Base-by-base conservation (phyloP, 2,329 filamentous ascomycete genomes). In the Fusarium nisikadoi region DNA sequence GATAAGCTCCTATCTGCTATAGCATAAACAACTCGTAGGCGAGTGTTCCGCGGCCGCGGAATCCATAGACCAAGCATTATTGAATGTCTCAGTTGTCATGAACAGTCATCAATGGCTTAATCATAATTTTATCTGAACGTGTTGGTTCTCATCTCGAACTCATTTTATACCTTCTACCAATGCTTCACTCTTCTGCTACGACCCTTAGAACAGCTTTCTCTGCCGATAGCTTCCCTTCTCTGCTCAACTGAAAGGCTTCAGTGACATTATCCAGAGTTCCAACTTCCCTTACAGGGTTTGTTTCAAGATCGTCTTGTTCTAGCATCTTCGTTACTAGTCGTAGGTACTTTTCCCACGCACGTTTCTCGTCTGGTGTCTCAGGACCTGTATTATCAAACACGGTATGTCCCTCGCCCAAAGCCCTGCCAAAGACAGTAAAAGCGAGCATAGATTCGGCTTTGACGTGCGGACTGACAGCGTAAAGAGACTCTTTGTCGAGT, bases 351-450 rank as follows among this genome's bases (percentile, higher is more conserved):
- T 62, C 46, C 64, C 63, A 67, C 2, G 36, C 16, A 0, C 16
- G 9, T 20, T 39, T 47, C 3, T 67, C 41, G 2, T 25, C n/a
- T 3, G 41, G 36, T 8, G 62, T 67, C n/a, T 58, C 35, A 1
- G 17, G 29, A 1, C 64, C 62, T 9, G 46, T 35, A 5, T 42
- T 38, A 9, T 67, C 64, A 3, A 67, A 67, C n/a, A 53, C 14
- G 5, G 36, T 35, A 9, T 65, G 65, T 39, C 20, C 39, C 2
- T 55, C 23, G 1, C 62, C 46, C 5, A 68, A 25, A 4, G 46
- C 54, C 11, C 6, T 67, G 3, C 54, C 62, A 42, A 67, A 67
- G 8, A 52, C 64, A n/a, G 62, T 67, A 20, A 62, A 67, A 4
- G 62, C 62, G 1, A 67, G 23, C 31, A 67, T 38, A 0, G 63